Evolutionary conservation across 495 filamentous ascomycete genomes (phyloP), one percentile per base, ranked within the genome.

Genomic region (Xanthoparmelia taractica): DNA sequence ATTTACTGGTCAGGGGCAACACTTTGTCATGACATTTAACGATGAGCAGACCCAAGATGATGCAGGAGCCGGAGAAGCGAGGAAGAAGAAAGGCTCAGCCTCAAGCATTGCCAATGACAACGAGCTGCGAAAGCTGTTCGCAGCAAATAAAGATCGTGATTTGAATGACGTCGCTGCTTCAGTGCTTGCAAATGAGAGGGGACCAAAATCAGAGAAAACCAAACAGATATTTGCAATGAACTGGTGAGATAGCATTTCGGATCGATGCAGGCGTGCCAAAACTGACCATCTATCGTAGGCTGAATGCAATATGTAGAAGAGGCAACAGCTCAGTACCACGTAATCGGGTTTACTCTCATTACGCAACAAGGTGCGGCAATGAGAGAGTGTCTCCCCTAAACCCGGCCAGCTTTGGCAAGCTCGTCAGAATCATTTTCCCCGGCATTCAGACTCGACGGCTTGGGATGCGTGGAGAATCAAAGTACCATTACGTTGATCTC

Each of bases 211-310:
- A 10, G 94, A 98, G 73, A 88, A 95, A 72, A 89, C 92, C 48
- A 92, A 96, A 64, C 94, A 98, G 77, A 86, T 98, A 31, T 97
- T 97, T 73, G 94, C 94, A 18, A 96, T 98, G 90, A 85, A 96
- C 63, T 98, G 94, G 94, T 97, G 84, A 66, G 81, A 72, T 38
- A 47, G 25, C 48, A 27, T 58, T 29, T 25, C 15, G 18, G 25
- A 65, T 1, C n/a, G 40, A 27, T 59, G 27, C 50, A 29, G 38
- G 48, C 65, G 71, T 61, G 72, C 57, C 33, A 60, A 23, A 61
- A 41, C 69, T 77, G 27, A 73, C 60, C 52, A 33, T 43, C 43
- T 50, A 54, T 43, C 43, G 18, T 71, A 96, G 93, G 93, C 80
- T 97, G 69, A 88, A 86, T 71, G 79, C 85, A 61, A 87, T 89